These are phyloP conservation scores for Crataegus laevigata DNA, from an alignment of 306 rosid genomes.

Conservation along the genomic window DNA sequence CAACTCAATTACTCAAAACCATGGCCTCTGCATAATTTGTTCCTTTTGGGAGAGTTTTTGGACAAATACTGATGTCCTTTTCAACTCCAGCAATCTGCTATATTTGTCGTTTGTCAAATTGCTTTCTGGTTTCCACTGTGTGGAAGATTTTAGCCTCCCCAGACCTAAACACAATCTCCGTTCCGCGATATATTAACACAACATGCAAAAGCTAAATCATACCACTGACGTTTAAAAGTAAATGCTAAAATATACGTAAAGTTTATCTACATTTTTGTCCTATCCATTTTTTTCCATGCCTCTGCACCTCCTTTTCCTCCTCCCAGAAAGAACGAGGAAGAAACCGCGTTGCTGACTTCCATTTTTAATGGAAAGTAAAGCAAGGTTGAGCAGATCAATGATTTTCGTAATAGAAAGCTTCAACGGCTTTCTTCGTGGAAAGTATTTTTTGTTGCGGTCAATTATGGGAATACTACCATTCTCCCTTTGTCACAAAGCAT, in stretches of 20 bases:
- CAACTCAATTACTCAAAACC: neutral
- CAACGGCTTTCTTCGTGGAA: conserved; percentile 25
- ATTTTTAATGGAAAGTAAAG: neutral
- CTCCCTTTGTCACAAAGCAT: neutral
- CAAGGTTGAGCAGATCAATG: neutral
- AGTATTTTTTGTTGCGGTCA: conserved; percentile 13
- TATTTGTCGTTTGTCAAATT: conserved; percentile 1
- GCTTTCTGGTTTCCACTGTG: neutral
- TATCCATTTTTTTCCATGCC: conserved; percentile 25
- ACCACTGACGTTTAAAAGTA: neutral
- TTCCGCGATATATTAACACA: neutral
- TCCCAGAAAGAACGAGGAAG: conserved; percentile 9
- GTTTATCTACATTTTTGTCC: conserved; percentile 26
- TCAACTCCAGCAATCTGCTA: neutral
- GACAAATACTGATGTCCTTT: neutral
- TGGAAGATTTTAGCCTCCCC: neutral
- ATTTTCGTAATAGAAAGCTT: conserved; percentile 6
- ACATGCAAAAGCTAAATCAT: neutral
- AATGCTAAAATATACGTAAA: neutral
- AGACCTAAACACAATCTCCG: neutral
- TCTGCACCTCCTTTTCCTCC: conserved; percentile 1
- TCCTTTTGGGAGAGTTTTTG: too few species aligned
- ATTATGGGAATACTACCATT: conserved; percentile 15
- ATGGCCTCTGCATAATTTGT: neutral
- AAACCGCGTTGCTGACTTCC: conserved; percentile 45